Conservation (phyloP, 805 yeast species). For the Wickerhamiella occidentalis region DNA sequence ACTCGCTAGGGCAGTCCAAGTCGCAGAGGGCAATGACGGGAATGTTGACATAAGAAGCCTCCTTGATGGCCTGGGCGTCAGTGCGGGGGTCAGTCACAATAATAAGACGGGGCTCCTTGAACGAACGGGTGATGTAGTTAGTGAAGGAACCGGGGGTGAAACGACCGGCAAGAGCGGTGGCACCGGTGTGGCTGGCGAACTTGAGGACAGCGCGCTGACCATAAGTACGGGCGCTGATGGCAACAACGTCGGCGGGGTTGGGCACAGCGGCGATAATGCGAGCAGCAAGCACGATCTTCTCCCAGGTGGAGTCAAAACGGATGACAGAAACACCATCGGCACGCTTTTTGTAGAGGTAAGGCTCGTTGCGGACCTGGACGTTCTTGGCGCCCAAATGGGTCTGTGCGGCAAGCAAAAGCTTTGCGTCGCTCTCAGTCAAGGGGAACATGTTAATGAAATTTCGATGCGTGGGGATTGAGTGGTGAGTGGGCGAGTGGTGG, state of each 20-base stretch:
- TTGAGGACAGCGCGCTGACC: slow-evolving; percentile 99
- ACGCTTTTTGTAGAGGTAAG: slow-evolving; percentile 42
- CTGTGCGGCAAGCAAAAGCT: slow-evolving; percentile 98
- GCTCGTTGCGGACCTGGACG: slow-evolving; percentile 60
- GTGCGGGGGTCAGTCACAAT: slow-evolving; percentile 99
- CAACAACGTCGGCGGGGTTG: slow-evolving; percentile 96
- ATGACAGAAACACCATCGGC: slow-evolving; percentile 99
- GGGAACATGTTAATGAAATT: slow-evolving; percentile 16
- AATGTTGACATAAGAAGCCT: slow-evolving; percentile 98
- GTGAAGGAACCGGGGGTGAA: slow-evolving; percentile 99
- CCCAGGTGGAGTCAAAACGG: slow-evolving; percentile 99
- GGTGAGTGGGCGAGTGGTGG: slow-evolving; percentile 4
- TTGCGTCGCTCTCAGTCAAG: slow-evolving; percentile 95
- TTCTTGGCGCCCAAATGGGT: slow-evolving; percentile 99
- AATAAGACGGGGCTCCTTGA: slow-evolving; percentile 99
- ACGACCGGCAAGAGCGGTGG: slow-evolving; percentile 99
- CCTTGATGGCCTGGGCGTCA: slow-evolving; percentile 99
- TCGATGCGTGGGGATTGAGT: slow-evolving; percentile 6
- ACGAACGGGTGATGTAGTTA: slow-evolving; percentile 98
- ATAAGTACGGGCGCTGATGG: slow-evolving; percentile 96
- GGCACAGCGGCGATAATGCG: slow-evolving; percentile 99
- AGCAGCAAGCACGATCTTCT: slow-evolving; percentile 98
- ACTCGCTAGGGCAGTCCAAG: slow-evolving; percentile 98
- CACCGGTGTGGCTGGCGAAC: slow-evolving; percentile 99
- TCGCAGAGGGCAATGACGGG: slow-evolving; percentile 99